These are phyloP conservation scores for Aspergillus baeticus DNA, from an alignment of 495 filamentous ascomycete genomes.

Conservation along the genomic window DNA sequence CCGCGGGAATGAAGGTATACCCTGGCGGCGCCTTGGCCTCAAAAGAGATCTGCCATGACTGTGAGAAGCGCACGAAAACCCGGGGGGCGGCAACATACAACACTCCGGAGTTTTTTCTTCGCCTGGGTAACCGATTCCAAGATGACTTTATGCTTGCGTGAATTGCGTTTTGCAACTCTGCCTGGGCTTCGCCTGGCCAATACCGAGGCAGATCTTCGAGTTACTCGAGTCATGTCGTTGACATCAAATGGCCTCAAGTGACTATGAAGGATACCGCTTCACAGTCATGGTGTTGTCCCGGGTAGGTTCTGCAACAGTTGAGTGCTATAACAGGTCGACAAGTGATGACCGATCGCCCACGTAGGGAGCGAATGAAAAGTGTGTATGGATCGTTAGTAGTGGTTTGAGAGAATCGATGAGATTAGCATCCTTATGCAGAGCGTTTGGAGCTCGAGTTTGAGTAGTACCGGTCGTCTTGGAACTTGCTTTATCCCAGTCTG, in stretches of 20 bases:
- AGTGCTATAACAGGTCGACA: neutral
- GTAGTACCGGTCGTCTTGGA: neutral
- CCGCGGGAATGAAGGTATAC: conserved; percentile 81
- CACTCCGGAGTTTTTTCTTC: conserved; percentile 58
- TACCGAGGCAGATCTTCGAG: conserved; percentile 33
- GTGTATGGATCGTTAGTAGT: neutral
- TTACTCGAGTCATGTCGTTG: conserved; percentile 39
- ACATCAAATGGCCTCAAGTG: conserved; percentile 20
- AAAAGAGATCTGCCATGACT: conserved; percentile 42
- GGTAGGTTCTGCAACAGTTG: conserved; percentile 10
- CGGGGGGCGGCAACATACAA: conserved; percentile 43
- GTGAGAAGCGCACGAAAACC: conserved; percentile 22
- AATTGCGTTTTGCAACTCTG: conserved; percentile 30
- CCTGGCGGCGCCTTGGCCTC: conserved; percentile 64
- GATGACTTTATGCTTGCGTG: conserved; percentile 57
- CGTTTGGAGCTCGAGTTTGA: neutral
- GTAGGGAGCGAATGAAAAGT: neutral
- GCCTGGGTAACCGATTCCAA: conserved; percentile 57
- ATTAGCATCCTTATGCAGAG: conserved; percentile 17
- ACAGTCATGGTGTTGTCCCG: conserved; percentile 9
- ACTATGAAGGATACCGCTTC: conserved; percentile 17
- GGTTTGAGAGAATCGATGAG: conserved; percentile 11
- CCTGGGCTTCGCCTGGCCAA: conserved; percentile 33
- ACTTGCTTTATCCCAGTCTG: neutral
- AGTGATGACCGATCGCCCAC: neutral